phyloP scores from a whole-genome alignment of 179 eudicot species.

The Spergularia azorica region DNA sequence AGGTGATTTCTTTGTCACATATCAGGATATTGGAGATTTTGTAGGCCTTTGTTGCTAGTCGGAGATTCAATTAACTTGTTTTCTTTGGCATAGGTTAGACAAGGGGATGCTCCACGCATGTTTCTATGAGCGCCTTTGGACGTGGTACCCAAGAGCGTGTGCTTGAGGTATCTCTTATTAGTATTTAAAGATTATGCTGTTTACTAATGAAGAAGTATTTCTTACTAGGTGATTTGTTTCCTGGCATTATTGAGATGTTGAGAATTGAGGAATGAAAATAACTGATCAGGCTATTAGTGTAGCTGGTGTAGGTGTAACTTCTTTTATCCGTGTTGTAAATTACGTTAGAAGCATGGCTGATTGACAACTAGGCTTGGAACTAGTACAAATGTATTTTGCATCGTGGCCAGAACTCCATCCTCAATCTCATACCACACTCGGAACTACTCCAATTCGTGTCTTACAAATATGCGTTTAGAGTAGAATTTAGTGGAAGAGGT shows the following conservation, averaged over 20 bases:
- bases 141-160: slow-evolving; percentile 40
- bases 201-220: neutral
- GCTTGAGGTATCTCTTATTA: slow-evolving; percentile 47
- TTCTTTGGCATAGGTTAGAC: slow-evolving; percentile 53
- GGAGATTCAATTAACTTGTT: slow-evolving; percentile 6
- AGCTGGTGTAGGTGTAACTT: neutral
- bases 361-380: neutral
- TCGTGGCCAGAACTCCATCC: too few relatives aligned
- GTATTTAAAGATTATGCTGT: neutral
- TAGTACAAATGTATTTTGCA: neutral
- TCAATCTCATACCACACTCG: too few relatives aligned
- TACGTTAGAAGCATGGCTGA: neutral
- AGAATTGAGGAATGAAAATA: neutral
- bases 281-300: neutral
- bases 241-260: neutral
- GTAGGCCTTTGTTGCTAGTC: slow-evolving; percentile 1
- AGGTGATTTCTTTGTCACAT: slow-evolving; percentile 32
- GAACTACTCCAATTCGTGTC: too few relatives aligned
- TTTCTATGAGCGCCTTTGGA: slow-evolving; percentile 35
- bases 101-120: slow-evolving; percentile 28
- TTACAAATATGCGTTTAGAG: too few relatives aligned
- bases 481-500: too few relatives aligned
- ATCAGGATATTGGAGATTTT: neutral
- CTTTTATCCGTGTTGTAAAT: neutral
- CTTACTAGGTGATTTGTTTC: neutral